Evolutionary conservation across 106 monocot genomes (phyloP).

Genomic region (Dioscorea dumetorum): DNA sequence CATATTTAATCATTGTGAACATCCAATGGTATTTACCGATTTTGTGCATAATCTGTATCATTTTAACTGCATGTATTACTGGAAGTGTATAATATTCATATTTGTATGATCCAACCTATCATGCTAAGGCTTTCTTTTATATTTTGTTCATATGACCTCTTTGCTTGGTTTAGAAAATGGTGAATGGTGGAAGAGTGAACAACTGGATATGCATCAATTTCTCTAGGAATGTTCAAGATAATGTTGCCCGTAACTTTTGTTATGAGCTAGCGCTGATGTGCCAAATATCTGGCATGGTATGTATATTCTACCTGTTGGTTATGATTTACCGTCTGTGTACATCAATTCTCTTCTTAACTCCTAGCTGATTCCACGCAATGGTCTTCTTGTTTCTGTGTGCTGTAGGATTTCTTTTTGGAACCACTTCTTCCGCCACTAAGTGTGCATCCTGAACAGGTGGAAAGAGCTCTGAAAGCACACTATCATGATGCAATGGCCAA

Average conservation of each 20-base stretch:
- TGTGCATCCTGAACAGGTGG: slow-evolving; percentile 71
- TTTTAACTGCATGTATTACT: too few relatives aligned
- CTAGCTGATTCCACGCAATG: background rate
- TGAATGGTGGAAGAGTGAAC: slow-evolving; percentile 70
- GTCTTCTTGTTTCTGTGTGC: background rate
- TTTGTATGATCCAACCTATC: too few relatives aligned
- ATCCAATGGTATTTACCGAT: too few relatives aligned
- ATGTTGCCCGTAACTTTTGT: slow-evolving; percentile 53
- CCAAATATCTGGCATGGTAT: slow-evolving; percentile 78
- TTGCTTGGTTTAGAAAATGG: slow-evolving; percentile 55
- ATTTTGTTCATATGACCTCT: too few relatives aligned
- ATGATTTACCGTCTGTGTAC: too few relatives aligned
- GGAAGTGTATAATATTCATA: too few relatives aligned
- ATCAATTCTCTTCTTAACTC: too few relatives aligned
- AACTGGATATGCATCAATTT: slow-evolving; percentile 82
- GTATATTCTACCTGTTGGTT: background rate
- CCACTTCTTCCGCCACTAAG: slow-evolving; percentile 57
- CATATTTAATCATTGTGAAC: too few relatives aligned
- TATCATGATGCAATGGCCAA: slow-evolving; percentile 52
- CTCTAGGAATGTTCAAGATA: slow-evolving; percentile 48
- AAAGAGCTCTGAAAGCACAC: slow-evolving; percentile 58
- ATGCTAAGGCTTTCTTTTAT: too few relatives aligned
- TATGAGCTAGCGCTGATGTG: slow-evolving; percentile 76
- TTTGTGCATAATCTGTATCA: too few relatives aligned
- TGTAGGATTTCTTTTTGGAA: slow-evolving; percentile 64